Evolutionary conservation across 257 asterid species (phyloP).

Genomic region (Lavandula angustifolia): DNA sequence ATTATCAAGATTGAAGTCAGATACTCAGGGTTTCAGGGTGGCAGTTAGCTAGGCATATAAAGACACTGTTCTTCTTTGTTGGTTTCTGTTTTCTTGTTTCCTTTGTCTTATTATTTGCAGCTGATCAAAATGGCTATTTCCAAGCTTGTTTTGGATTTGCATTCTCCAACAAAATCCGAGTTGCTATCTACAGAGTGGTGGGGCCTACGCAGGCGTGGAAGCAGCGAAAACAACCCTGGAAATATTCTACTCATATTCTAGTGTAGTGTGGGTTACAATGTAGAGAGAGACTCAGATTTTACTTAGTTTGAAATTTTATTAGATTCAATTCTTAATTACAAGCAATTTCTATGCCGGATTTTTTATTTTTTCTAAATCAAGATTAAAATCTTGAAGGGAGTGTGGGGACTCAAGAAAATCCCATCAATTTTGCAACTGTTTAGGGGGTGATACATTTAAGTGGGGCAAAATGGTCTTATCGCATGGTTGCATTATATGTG

Average conservation of each 20-base stretch:
- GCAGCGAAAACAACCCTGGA: constrained; percentile 71
- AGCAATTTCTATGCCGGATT: not conserved
- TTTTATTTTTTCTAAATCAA: not conserved
- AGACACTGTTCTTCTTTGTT: constrained; percentile 30
- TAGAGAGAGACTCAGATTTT: not conserved
- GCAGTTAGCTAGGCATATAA: constrained; percentile 17
- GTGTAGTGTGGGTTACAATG: not conserved
- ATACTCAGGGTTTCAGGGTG: constrained; percentile 32
- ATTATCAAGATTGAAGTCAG: constrained; percentile 26
- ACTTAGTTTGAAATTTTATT: not conserved
- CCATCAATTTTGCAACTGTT: constrained; percentile 55
- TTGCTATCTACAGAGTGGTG: not conserved
- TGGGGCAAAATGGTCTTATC: constrained; percentile 35
- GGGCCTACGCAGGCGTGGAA: constrained; percentile 34
- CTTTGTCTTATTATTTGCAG: constrained; percentile 21
- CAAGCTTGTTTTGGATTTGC: constrained; percentile 58
- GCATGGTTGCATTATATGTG: constrained; percentile 19
- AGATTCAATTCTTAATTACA: not conserved
- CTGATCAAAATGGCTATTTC: constrained; percentile 43
- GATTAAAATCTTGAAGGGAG: constrained; percentile 25
- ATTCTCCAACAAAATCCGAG: constrained; percentile 4
- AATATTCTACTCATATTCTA: constrained; percentile 39
- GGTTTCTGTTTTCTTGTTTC: constrained; percentile 27
- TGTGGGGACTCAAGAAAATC: constrained; percentile 57
- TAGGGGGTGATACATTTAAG: constrained; percentile 12